Evolutionary conservation across 176 grass and related monocot species (phyloP).

Genomic region (Carex pumila): DNA sequence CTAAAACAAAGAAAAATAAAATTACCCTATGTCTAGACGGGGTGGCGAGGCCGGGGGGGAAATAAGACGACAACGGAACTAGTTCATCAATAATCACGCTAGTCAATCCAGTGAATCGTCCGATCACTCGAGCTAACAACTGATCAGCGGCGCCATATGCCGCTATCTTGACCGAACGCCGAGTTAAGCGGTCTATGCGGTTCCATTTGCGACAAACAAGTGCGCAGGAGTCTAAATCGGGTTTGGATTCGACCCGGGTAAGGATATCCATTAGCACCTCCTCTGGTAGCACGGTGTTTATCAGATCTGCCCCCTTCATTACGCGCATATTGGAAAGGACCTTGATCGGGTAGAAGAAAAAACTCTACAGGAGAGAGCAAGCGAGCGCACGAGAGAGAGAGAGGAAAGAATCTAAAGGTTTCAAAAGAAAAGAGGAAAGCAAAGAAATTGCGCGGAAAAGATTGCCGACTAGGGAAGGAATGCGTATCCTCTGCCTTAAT

Average conservation of each 20-base stretch:
- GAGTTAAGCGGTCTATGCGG: slow-evolving; percentile 45
- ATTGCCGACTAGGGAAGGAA: neutral
- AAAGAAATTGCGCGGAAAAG: neutral
- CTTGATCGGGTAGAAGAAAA: slow-evolving; percentile 13
- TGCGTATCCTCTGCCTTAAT: too few relatives aligned
- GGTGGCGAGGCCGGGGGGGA: neutral
- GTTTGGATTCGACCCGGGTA: slow-evolving; percentile 42
- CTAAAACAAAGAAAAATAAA: neutral
- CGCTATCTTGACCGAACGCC: slow-evolving; percentile 37
- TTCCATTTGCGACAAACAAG: slow-evolving; percentile 69
- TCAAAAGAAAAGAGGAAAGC: neutral
- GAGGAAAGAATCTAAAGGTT: too few relatives aligned
- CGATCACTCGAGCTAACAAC: slow-evolving; percentile 31
- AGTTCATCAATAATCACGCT: slow-evolving; percentile 56
- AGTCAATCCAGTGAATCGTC: slow-evolving; percentile 42
- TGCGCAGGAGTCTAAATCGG: slow-evolving; percentile 58
- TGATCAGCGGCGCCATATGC: slow-evolving; percentile 54
- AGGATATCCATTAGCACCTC: slow-evolving; percentile 56
- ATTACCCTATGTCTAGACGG: slow-evolving; percentile 11
- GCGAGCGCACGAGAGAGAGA: neutral
- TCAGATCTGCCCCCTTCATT: slow-evolving; percentile 63
- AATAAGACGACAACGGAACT: slow-evolving; percentile 1
- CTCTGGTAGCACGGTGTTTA: slow-evolving; percentile 52
- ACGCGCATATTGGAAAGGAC: neutral
- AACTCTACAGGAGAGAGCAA: neutral